Base-by-base conservation (phyloP, 805 yeast genomes). In the Saccharomycopsis synnaedendra region DNA sequence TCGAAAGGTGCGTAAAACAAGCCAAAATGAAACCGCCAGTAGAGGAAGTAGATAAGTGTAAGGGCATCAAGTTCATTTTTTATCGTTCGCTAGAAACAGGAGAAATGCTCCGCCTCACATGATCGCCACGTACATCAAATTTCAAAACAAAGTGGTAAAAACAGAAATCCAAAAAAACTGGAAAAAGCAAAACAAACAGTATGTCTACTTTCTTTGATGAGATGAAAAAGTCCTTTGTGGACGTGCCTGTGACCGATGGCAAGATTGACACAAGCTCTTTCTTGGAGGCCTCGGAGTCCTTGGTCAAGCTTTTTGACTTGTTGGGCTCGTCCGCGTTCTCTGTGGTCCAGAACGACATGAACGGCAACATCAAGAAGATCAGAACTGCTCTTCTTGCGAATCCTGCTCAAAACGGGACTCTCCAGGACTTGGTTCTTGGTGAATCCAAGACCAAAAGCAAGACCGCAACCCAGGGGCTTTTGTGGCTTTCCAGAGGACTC, bases 281-380 rank as follows among this genome's bases (percentile, higher is more conserved):
- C 59, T 71, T 87, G 54, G 86, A 79, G 60, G 96, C 96, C 9
- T 70, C 93, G 19, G 93, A 82, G 66, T 81, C 94, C 7, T 70
- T 87, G 51, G 86, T 87, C 57, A 80, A 82, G 63, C 70, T 88
- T 53, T 88, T 87, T 62, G 93, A 87, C 62, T 70, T 87, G 43
- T 71, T 87, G 54, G 95, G 94, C 29, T 83, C 93, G 27, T 69
- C 93, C 33, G 95, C 96, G 9, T 87, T 87, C 58, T 64, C 78
- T 10, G 87, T 85, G 39, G 96, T 87, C 49, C 94, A 85, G 62
- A 82, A 72, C 55, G 96, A 87, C 63, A 80, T 87, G 85, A 80
- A 75, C 33, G 96, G 96, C 37, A 87, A 87, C 65, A 82, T 87
- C 63, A 70, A 71, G 50, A 87, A 87, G 64, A 75, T 87, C 56